Conservation (phyloP, 331 rosid genomes). For the Stylosanthes scabra region DNA sequence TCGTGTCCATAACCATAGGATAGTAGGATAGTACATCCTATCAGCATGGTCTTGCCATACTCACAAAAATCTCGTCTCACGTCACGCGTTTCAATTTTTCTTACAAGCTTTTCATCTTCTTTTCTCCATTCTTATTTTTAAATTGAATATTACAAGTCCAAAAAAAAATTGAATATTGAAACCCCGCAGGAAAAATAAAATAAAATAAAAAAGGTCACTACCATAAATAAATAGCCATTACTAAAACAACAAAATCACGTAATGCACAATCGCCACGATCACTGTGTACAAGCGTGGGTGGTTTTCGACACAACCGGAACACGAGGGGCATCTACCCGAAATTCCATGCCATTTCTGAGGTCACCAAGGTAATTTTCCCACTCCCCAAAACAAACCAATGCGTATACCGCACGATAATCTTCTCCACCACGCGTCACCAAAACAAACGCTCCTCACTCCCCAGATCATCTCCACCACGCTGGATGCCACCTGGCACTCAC, state of each 20-base stretch:
- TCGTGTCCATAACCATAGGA: not conserved
- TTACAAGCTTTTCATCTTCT: not conserved
- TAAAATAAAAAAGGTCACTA: not conserved
- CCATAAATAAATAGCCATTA: too few relatives aligned
- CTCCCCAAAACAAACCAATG: not conserved
- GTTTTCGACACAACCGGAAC: conserved; percentile 47
- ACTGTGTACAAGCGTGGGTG: conserved; percentile 23
- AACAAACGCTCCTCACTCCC: conserved; percentile 18
- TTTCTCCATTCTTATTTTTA: conserved; percentile 11
- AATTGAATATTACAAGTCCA: too few relatives aligned
- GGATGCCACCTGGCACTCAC: conserved; percentile 30
- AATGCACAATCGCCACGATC: conserved; percentile 45
- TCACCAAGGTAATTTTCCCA: not conserved
- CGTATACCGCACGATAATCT: conserved; percentile 37
- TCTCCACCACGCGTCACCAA: conserved; percentile 48
- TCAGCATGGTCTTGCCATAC: not conserved
- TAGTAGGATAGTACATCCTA: not conserved
- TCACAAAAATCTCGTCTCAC: not conserved
- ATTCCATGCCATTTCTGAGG: conserved; percentile 45
- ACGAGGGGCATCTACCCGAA: conserved; percentile 59
- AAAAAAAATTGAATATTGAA: not conserved
- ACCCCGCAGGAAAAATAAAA: not conserved
- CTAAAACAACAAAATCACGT: not conserved
- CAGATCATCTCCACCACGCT: conserved; percentile 41
- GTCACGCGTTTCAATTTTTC: conserved; percentile 23